Conservation (phyloP, 139 green algal species). For the Micromonas commoda region DNA sequence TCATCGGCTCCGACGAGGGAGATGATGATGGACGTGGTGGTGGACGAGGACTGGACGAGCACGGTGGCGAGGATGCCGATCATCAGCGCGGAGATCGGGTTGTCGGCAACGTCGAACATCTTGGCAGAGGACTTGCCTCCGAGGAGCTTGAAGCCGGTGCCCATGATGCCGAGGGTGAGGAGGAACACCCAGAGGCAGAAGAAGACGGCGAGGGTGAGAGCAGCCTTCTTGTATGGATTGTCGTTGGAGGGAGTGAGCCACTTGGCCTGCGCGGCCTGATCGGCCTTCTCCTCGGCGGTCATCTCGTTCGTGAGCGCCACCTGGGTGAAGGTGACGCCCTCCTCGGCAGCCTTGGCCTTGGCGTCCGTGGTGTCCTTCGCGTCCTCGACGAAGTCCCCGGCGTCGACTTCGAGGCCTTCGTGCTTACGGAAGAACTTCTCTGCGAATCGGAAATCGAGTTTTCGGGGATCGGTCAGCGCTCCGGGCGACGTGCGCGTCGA, state of each 20-base stretch:
- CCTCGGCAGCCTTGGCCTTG: no score
- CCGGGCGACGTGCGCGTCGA: no score
- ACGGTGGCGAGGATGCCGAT: conserved; percentile 19
- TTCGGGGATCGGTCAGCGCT: no score
- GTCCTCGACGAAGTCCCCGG: conserved; percentile 46
- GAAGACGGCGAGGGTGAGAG: background rate
- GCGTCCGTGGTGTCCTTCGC: conserved; percentile 69
- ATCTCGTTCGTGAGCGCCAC: no score
- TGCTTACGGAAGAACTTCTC: conserved; percentile 84
- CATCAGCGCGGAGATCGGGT: conserved; percentile 23
- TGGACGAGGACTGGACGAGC: conserved; percentile 20
- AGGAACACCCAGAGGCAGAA: conserved; percentile 17
- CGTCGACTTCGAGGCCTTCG: conserved; percentile 58
- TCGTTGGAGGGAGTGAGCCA: background rate
- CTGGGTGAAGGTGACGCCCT: no score
- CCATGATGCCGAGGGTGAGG: conserved; percentile 6
- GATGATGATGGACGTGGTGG: conserved; percentile 22
- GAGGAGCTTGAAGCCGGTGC: conserved; percentile 22
- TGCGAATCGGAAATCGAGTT: no score
- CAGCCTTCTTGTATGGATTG: conserved; percentile 6
- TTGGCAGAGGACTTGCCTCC: conserved; percentile 9
- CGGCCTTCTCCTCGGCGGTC: background rate
- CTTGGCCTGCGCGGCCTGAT: background rate
- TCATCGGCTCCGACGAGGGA: conserved; percentile 14
- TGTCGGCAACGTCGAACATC: conserved; percentile 26